These are phyloP conservation scores for Luffa acutangula DNA, from an alignment of 306 rosid genomes.

Conservation along the genomic window DNA sequence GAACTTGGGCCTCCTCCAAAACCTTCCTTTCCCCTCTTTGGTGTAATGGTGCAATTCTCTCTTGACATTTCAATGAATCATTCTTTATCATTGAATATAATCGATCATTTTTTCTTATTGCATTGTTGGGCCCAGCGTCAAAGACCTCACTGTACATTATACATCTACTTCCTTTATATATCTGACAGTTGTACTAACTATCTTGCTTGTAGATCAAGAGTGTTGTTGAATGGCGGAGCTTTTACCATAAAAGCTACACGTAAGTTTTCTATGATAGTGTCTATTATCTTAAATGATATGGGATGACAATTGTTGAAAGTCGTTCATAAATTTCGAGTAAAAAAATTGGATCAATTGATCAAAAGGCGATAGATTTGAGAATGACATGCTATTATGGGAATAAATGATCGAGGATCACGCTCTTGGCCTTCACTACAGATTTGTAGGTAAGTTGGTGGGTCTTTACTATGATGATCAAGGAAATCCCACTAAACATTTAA, in stretches of 20 bases:
- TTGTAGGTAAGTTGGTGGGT: slow-evolving; percentile 79
- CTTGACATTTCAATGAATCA: not conserved
- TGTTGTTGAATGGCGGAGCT: slow-evolving; percentile 85
- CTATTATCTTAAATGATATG: not conserved
- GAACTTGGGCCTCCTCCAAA: not conserved
- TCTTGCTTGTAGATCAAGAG: slow-evolving; percentile 70
- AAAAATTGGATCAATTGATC: not conserved
- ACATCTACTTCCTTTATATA: not conserved
- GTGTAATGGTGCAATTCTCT: not conserved
- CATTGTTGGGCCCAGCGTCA: not conserved
- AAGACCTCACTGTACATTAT: not conserved
- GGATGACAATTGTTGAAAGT: not conserved
- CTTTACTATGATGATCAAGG: slow-evolving; percentile 65
- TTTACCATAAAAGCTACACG: slow-evolving; percentile 66
- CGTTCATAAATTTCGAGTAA: not conserved
- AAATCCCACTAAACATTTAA: slow-evolving; percentile 72
- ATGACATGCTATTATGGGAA: not conserved
- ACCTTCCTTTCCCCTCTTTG: not conserved
- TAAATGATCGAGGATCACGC: not conserved
- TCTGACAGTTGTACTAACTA: not conserved
- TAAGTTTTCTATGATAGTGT: slow-evolving; percentile 27
- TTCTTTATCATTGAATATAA: not conserved
- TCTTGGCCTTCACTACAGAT: slow-evolving; percentile 24
- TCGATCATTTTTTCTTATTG: not conserved
- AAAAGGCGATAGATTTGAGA: not conserved